Base-by-base conservation (phyloP, 2,329 filamentous ascomycete species). In the Penicillium psychrosexuale region DNA sequence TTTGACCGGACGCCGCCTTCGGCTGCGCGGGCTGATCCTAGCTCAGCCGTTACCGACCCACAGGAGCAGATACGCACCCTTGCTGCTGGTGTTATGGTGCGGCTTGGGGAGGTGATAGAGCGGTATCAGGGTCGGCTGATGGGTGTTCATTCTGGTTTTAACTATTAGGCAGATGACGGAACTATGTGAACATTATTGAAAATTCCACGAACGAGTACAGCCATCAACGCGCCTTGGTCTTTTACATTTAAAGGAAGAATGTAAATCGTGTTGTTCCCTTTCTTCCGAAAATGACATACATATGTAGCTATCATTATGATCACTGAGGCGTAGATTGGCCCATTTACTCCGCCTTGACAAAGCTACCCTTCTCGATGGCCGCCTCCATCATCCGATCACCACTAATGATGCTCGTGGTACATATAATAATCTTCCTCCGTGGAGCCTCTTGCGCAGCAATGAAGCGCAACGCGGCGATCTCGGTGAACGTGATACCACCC, bases 401-500 rank as follows among this genome's bases (percentile, higher is more conserved):
- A 75, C 85, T 96, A 56, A 97, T 85, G 39, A 99, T 87, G 51
- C 89, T 90, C 15, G 94, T 99, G 47, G 94, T 93, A 72, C 90
- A 95, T 68, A 99, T 92, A 46, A 99, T 80, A 64, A 99, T 88
- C 68, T 90, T 90, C 71, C 89, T 86, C 63, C 87, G 86, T 47
- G 82, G 87, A 79, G 89, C 83, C 84, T 94, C 87, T 72, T 93
- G 87, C 69, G 86, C 86, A 9, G 89, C 90, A 63, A 99, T 88
- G 70, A 96, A 97, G 51, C 95, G 83, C 69, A 99, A 72, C 19
- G 95, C 94, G 38, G 95, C 91, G 70, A 99, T 93, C 75, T 99
- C 94, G 0, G 94, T 93, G 69, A 95, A 96, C 0, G 91, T 97
- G 52, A 99, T 89, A 2, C 94, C 95, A n/a, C 94, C 94, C 17